Base-by-base conservation (phyloP, 345 rosid genomes). In the Iberis pinnata region DNA sequence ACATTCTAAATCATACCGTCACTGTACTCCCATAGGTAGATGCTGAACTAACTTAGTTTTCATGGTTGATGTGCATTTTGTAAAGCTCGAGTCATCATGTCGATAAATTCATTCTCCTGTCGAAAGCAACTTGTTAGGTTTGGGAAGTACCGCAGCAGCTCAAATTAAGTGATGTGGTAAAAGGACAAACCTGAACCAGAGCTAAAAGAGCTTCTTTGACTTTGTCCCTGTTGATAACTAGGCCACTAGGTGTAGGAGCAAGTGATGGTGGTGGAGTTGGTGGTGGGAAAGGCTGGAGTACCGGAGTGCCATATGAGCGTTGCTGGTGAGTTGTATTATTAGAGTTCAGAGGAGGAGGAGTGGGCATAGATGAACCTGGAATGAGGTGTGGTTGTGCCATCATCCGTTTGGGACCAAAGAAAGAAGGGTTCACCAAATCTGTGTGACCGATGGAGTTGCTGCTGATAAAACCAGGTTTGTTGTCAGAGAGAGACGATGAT, bases 271-370 rank as follows among this genome's bases (percentile, higher is more conserved):
- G 82, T 15, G 98, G 96, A 41, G 73, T 78, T 10, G 96, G 98
- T 19, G 96, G 98, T 46, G 96, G 96, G 69, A 87, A 90, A 20
- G 98, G 88, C 65, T 90, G 98, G 69, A 83, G 95, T 64, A 88
- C 56, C 15, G 93, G 98, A 54, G 95, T 65, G 63, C 92, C 95
- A 60, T 81, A 81, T 4, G 71, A 57, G n/a, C 84, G 84, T 37
- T 82, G 92, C 42, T 74, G 67, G 64, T 56, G 73, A 44, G 27
- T 58, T 11, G 88, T 71, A 24, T 47, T 59, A 45, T 44, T 45
- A 51, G 73, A 77, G 56, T 73, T 84, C 35, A 70, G 80, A 16
- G 78, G 77, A 70, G 93, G 79, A 50, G 81, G 80, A 54, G 75
- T 66, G 15, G 82, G 81, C 51, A 71, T 40, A 17, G 84, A 70